phyloP scores from a whole-genome alignment of 2,329 filamentous ascomycete genomes.

The Lasiodiplodia theobromae region DNA sequence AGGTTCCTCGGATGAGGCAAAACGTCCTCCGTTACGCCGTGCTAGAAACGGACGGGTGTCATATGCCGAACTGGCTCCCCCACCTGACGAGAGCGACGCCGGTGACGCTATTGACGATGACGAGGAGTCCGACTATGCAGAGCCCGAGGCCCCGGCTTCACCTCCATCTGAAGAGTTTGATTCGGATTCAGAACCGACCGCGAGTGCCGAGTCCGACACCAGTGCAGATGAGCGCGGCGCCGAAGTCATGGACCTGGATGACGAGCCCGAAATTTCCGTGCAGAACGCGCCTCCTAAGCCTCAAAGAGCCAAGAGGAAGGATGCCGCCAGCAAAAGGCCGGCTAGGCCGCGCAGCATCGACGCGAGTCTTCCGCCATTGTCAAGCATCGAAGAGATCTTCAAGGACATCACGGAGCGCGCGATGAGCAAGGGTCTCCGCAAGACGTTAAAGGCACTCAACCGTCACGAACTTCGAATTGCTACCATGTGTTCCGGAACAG shows the following conservation, averaged over 20 bases:
- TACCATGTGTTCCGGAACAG: constrained; percentile 81
- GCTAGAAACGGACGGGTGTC: neutral
- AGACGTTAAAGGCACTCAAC: constrained; percentile 46
- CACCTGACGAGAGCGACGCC: neutral
- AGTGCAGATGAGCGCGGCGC: neutral
- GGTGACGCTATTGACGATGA: neutral
- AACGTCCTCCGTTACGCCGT: neutral
- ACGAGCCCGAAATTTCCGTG: neutral
- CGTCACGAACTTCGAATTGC: constrained; percentile 60
- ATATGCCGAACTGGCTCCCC: neutral
- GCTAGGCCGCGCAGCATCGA: constrained; percentile 36
- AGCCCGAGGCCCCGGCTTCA: too few relatives aligned
- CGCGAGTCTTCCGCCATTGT: constrained; percentile 53
- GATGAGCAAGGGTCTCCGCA: constrained; percentile 40
- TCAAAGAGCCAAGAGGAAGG: neutral
- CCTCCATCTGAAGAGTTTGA: neutral
- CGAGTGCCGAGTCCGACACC: neutral
- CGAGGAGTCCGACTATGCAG: neutral
- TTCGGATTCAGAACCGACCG: neutral
- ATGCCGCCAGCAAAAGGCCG: neutral
- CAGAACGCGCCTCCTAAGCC: neutral
- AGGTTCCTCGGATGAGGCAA: neutral
- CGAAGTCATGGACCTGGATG: neutral
- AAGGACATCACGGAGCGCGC: constrained; percentile 54
- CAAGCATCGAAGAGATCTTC: constrained; percentile 58